Evolutionary conservation across 805 yeast genomes (phyloP).

Genomic region (Pichia nakasei): DNA sequence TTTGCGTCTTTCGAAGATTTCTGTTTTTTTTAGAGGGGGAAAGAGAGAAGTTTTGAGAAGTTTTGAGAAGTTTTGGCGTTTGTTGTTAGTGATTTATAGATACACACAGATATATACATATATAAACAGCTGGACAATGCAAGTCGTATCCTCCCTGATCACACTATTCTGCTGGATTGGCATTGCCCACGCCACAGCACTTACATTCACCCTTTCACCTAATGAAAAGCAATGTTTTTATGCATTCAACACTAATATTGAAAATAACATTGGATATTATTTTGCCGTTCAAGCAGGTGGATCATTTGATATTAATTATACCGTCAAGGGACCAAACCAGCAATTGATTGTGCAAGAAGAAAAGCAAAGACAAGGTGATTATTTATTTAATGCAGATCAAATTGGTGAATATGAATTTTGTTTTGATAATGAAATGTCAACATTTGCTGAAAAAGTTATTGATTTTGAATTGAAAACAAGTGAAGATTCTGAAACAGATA

Average conservation of each 20-base stretch:
- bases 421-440: constrained; percentile 72
- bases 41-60: too few species aligned
- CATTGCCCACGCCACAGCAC: constrained; percentile 36
- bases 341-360: constrained; percentile 43
- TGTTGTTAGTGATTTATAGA: too few species aligned
- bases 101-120: too few species aligned
- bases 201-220: constrained; percentile 70
- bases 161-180: background rate
- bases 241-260: constrained; percentile 51
- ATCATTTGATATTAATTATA: constrained; percentile 69
- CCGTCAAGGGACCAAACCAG: constrained; percentile 49
- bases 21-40: too few species aligned
- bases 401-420: constrained; percentile 84
- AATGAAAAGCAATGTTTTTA: constrained; percentile 67
- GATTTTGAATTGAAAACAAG: constrained; percentile 68
- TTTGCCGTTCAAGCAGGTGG: constrained; percentile 83
- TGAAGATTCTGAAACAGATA: constrained; percentile 24
- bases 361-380: constrained; percentile 73
- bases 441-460: constrained; percentile 72
- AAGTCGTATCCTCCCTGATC: background rate
- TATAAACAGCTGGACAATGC: too few species aligned
- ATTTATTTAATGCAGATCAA: constrained; percentile 53
- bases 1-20: too few species aligned
- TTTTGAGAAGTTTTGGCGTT: too few species aligned
- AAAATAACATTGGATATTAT: constrained; percentile 59